Evolutionary conservation across 495 filamentous ascomycete genomes (phyloP).

Genomic region (Penicillium tannophilum): DNA sequence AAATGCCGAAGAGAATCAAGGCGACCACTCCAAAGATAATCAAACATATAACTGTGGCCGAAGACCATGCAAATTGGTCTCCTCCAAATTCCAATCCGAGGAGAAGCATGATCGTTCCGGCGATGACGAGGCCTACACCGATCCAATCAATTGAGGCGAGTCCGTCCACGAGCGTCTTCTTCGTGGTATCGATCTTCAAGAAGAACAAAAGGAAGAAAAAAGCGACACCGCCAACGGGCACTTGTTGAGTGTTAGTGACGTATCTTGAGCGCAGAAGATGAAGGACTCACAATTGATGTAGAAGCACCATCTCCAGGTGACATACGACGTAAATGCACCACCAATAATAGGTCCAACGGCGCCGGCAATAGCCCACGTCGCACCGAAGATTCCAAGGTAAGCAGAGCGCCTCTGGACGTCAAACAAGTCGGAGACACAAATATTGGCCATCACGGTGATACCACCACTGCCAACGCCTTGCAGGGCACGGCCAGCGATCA

Average conservation of each 20-base stretch:
- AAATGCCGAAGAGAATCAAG: constrained; percentile 2
- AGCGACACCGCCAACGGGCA: constrained; percentile 50
- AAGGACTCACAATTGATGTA: constrained; percentile 46
- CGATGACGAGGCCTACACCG: constrained; percentile 31
- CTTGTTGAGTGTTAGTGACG: neutral
- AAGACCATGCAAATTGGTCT: constrained; percentile 32
- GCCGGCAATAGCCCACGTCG: constrained; percentile 6
- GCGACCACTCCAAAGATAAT: constrained; percentile 6
- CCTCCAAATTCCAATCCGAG: constrained; percentile 48
- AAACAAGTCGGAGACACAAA: constrained; percentile 72
- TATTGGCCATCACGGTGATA: constrained; percentile 69
- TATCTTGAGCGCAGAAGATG: neutral
- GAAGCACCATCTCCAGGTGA: constrained; percentile 53
- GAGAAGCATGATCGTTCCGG: constrained; percentile 35
- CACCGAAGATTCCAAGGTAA: constrained; percentile 6
- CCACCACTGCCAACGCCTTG: constrained; percentile 76
- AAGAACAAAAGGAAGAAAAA: constrained; percentile 42
- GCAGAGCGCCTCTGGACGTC: constrained; percentile 43
- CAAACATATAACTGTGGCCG: constrained; percentile 19
- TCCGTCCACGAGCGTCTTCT: constrained; percentile 32
- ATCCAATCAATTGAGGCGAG: constrained; percentile 34
- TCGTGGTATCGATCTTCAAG: constrained; percentile 29
- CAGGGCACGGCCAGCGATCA: constrained; percentile 67
- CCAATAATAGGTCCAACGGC: constrained; percentile 47
- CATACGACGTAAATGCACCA: constrained; percentile 47